These are phyloP conservation scores for Mortierella sp. DNA, from an alignment of 371 early-diverging fungal species.

Conservation along the genomic window DNA sequence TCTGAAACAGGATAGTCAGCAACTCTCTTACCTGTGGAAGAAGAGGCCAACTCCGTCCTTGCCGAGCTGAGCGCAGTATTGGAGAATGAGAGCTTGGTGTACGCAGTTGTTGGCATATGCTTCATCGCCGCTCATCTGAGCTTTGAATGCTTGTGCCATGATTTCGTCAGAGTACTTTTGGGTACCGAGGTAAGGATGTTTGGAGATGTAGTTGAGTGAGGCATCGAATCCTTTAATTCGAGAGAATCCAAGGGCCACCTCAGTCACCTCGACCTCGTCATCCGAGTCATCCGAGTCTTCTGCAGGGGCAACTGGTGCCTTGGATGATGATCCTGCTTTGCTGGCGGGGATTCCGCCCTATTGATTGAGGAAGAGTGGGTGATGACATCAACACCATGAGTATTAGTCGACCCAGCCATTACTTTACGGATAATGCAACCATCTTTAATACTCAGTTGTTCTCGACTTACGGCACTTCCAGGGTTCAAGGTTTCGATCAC, in stretches of 20 bases:
- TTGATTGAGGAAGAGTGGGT: constrained; percentile 11
- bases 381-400: too few relatives aligned
- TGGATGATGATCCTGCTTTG: constrained; percentile 27
- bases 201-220: constrained; percentile 71
- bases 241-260: constrained; percentile 71
- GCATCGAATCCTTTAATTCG: constrained; percentile 72
- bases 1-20: neutral
- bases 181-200: constrained; percentile 75
- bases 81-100: constrained; percentile 82
- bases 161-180: constrained; percentile 84
- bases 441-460: neutral
- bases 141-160: constrained; percentile 86
- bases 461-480: constrained; percentile 57
- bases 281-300: constrained; percentile 64
- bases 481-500: constrained; percentile 83
- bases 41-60: constrained; percentile 88
- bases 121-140: constrained; percentile 77
- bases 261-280: constrained; percentile 69
- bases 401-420: too few relatives aligned
- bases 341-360: constrained; percentile 39
- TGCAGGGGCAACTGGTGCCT: constrained; percentile 19
- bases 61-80: constrained; percentile 87
- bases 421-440: too few relatives aligned
- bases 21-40: constrained; percentile 71
- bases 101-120: constrained; percentile 80